Base-by-base conservation (phyloP, 805 yeast species). In the Candida palmyrensis region DNA sequence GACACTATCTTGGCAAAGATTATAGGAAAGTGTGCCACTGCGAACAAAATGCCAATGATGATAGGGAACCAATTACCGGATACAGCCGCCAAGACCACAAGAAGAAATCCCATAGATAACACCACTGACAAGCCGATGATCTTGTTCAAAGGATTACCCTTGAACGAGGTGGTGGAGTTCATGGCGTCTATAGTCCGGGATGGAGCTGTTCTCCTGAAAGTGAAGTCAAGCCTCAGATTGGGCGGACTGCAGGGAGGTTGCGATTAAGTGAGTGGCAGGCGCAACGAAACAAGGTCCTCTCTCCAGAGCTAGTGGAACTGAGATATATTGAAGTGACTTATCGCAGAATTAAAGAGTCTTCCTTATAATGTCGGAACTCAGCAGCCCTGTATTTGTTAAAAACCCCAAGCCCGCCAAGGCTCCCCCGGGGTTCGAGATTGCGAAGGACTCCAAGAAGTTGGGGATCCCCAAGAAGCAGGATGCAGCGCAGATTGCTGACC, bases 1-100 rank as follows among this genome's bases (percentile, higher is more conserved):
- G 59, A 36, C 7, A 58, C 32, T 1, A 62, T 58, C 12, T 50
- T 55, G 8, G 70, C 47, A 5, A 66, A 44, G 4, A 52, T 55
- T 13, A 60, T 52, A 14, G 68, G 71, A 20, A 60, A 46, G 46
- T 62, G 66, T 13, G 68, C 72, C 23, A 59, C 42, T 12, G 62
- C 66, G 40, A 64, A 66, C 27, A 65, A 51, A 16, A 65, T 30
- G 5, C 71, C 70, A 44, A 83, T 86, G 24, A 81, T 71, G 37
- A 90, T 70, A 23, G 98, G 97, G 49, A 82, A 77, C 94, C 96
- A 92, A 56, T 87, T 88, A 30, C 85, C 83, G 62, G 77, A 86
- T 9, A 92, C 68, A 33, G 95, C 88, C 29, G 96, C 87, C 21
- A 92, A 67, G 17, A 90, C 84, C 27, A 89, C 87, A 42, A 92